Evolutionary conservation across 2,329 filamentous ascomycete species (phyloP).

Genomic region (Byssoonygena ceratinophila): DNA sequence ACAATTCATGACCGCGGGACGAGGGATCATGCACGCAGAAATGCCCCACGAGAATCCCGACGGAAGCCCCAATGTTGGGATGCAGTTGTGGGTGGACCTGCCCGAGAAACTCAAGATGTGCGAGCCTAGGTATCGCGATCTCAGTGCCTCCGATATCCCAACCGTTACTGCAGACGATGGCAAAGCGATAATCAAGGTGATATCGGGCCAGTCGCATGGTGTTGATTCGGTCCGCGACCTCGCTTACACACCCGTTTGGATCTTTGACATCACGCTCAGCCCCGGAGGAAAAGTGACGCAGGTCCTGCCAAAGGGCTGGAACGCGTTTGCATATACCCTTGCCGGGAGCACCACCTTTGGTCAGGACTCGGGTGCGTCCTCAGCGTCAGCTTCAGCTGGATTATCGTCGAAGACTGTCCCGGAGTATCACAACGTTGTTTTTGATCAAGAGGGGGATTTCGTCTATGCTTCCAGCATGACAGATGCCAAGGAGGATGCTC

Average conservation of each 20-base stretch:
- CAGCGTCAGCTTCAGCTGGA: slow-evolving; percentile 17
- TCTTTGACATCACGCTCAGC: slow-evolving; percentile 69
- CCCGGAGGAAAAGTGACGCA: slow-evolving; percentile 72
- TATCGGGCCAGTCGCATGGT: slow-evolving; percentile 72
- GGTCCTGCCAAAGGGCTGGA: slow-evolving; percentile 68
- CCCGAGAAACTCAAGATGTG: slow-evolving; percentile 71
- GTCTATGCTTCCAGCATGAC: slow-evolving; percentile 60
- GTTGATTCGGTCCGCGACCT: slow-evolving; percentile 80
- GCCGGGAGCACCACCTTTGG: slow-evolving; percentile 58
- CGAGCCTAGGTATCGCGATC: slow-evolving; percentile 84
- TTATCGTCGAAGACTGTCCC: slow-evolving; percentile 41
- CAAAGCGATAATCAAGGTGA: slow-evolving; percentile 75
- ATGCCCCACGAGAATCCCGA: slow-evolving; percentile 76
- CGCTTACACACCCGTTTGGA: slow-evolving; percentile 95
- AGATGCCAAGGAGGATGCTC: slow-evolving; percentile 47
- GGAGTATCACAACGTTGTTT: slow-evolving; percentile 81
- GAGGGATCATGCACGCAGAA: slow-evolving; percentile 87
- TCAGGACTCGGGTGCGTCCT: slow-evolving; percentile 24
- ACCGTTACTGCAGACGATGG: slow-evolving; percentile 58
- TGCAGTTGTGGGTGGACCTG: slow-evolving; percentile 88
- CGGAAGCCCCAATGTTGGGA: slow-evolving; percentile 66
- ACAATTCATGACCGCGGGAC: slow-evolving; percentile 95
- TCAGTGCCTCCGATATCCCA: slow-evolving; percentile 70
- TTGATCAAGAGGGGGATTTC: slow-evolving; percentile 66
- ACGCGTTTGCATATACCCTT: slow-evolving; percentile 80